phyloP scores from a whole-genome alignment of 192 early-diverging fungal genomes.

The Mortierella alpina region DNA sequence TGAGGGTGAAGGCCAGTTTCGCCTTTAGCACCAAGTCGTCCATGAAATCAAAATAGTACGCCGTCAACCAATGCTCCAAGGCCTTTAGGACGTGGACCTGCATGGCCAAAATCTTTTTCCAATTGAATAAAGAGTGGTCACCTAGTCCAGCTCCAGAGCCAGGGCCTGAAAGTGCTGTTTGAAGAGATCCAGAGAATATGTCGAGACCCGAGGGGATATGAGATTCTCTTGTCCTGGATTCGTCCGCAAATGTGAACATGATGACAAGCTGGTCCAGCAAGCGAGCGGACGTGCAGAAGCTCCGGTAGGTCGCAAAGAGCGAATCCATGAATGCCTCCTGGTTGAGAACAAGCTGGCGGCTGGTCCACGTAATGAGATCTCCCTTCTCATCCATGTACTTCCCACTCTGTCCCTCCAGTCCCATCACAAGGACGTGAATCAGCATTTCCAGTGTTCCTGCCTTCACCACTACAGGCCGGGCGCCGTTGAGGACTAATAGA shows the following conservation, averaged over 20 bases:
- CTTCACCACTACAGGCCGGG: conserved; percentile 68
- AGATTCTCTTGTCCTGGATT: conserved; percentile 1
- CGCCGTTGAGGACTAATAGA: conserved; percentile 13
- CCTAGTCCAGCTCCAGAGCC: not conserved
- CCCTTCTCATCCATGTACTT: conserved; percentile 62
- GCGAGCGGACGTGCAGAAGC: conserved; percentile 60
- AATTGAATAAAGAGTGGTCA: conserved; percentile 26
- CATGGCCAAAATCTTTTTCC: conserved; percentile 49
- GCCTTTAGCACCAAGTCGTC: conserved; percentile 67
- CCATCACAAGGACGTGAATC: conserved; percentile 70
- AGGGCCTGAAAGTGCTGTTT: conserved; percentile 14
- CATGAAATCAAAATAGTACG: conserved; percentile 71
- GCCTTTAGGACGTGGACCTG: conserved; percentile 63
- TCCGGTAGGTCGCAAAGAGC: conserved; percentile 76
- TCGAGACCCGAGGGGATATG: conserved; percentile 44
- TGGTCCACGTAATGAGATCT: conserved; percentile 27
- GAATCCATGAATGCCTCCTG: conserved; percentile 57
- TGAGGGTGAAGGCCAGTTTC: conserved; percentile 23
- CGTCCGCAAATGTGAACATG: conserved; percentile 53
- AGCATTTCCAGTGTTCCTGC: conserved; percentile 68
- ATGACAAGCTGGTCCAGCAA: conserved; percentile 56
- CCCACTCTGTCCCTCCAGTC: conserved; percentile 56
- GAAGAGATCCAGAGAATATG: conserved; percentile 45
- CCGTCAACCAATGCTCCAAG: conserved; percentile 70
- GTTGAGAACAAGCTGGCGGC: conserved; percentile 49